phyloP scores from a whole-genome alignment of 257 asterid genomes.

The Solanum bulbocastanum region DNA sequence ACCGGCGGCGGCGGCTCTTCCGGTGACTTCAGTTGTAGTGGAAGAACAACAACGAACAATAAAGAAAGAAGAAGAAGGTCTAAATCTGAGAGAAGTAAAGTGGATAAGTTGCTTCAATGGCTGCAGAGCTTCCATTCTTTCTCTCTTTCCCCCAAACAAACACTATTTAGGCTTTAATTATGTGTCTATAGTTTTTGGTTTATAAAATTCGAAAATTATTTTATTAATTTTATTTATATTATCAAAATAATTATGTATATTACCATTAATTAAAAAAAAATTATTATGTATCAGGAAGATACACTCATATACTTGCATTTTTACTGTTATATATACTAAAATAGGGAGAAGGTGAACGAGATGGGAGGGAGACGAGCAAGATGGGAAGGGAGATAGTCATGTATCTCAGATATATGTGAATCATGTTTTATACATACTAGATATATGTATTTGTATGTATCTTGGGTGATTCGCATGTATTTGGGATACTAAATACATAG shows the following conservation, averaged over 20 bases:
- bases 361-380: accelerated
- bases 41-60: constrained; percentile 47
- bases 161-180: not conserved
- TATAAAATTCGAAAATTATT: too few relatives aligned
- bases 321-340: too few relatives aligned
- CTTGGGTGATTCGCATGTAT: too few relatives aligned
- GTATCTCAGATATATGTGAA: not conserved
- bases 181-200: not conserved
- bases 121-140: constrained; percentile 41
- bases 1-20: constrained; percentile 8
- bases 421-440: too few relatives aligned
- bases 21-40: constrained; percentile 13
- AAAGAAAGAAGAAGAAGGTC: constrained; percentile 11
- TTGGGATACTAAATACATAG: too few relatives aligned
- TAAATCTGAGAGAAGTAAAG: constrained; percentile 16
- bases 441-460: too few relatives aligned
- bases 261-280: not conserved
- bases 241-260: too few relatives aligned
- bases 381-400: not conserved
- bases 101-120: constrained; percentile 46
- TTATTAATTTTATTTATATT: too few relatives aligned
- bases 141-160: not conserved
- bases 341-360: not conserved
- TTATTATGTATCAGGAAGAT: too few relatives aligned
- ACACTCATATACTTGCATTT: not conserved